Evolutionary conservation across 768 basidiomycete species (phyloP).

Genomic region (Lactifluus echinatus): DNA sequence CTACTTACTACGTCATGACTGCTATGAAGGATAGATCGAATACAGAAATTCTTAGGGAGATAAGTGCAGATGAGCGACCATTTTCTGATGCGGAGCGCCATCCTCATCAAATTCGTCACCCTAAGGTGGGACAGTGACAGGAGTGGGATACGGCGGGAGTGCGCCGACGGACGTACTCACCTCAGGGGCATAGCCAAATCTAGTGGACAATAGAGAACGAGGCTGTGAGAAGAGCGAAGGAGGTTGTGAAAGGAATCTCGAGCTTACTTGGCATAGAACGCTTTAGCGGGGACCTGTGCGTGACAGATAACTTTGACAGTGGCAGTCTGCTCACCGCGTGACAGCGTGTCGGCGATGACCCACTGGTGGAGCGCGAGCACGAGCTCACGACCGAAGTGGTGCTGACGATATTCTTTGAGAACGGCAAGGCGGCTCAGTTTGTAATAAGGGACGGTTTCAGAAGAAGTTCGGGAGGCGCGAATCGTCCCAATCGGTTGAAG

Average conservation of each 20-base stretch:
- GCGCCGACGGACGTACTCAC: constrained; percentile 32
- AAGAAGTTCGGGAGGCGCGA: constrained; percentile 30
- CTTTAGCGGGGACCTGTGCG: constrained; percentile 63
- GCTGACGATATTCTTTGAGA: constrained; percentile 53
- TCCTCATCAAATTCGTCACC: constrained; percentile 73
- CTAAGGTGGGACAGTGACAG: constrained; percentile 29
- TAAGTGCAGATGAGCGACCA: constrained; percentile 51
- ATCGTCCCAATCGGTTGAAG: constrained; percentile 63
- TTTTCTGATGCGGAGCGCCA: constrained; percentile 80
- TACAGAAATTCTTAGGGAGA: constrained; percentile 27
- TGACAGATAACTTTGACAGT: constrained; percentile 45
- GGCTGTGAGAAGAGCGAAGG: constrained; percentile 21
- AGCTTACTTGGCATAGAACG: constrained; percentile 71
- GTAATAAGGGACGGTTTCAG: constrained; percentile 38
- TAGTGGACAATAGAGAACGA: constrained; percentile 29
- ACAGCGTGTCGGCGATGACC: constrained; percentile 35
- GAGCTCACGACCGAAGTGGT: constrained; percentile 58
- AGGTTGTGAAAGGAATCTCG: constrained; percentile 5
- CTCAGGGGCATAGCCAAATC: constrained; percentile 61
- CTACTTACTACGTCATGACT: constrained; percentile 27
- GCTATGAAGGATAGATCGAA: constrained; percentile 26
- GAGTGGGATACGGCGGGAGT: constrained; percentile 16
- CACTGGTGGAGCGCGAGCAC: constrained; percentile 55
- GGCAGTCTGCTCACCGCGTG: constrained; percentile 24
- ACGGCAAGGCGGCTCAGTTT: constrained; percentile 70